Base-by-base conservation (phyloP, 441 rosid species). In the Pelargonium citronellum region DNA sequence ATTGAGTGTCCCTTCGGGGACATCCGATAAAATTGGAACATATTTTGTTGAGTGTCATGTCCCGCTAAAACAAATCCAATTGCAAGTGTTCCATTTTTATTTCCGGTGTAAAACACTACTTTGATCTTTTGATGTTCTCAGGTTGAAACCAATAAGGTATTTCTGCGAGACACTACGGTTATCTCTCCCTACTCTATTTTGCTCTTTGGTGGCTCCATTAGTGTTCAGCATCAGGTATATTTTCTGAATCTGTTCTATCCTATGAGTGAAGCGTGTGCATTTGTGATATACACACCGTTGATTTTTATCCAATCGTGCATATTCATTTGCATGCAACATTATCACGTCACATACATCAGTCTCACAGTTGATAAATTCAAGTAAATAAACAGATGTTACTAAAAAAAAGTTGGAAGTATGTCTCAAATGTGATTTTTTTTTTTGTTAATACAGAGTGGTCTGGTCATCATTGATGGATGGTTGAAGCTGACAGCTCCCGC, bases 91-190 rank as follows among this genome's bases (percentile, higher is more conserved):
- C 16, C 44, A 57, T 8, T 57, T 57, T 8, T 57, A 17, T 34
- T 15, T 64, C 17, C 4, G 13, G 53, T 30, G 11, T 64, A 2
- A 10, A 27, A 12, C 24, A 30, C 10, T 37, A 24, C 44, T 63
- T 12, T 27, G 39, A 60, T 60, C 13, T 71, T 67, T 71, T 73
- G 19, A 27, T 49, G 57, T 74, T 78, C 71, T 70, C 84, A 93
- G 98, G 97, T 91, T 27, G 97, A 91, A 81, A 91, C 96, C 16
- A 82, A 86, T 77, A 91, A 77, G 77, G 89, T 93, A 17, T 93
- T 87, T 83, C 80, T 93, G 71, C 86, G 91, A 47, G 98, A 93
- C 71, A 91, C 98, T 12, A 88, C 95, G 24, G 70, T 91, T 71
- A 81, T 88, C 79, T 89, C 97, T 72, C 95, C 98, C 66, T 89